phyloP scores from a whole-genome alignment of 202 grass and related monocot species.

The Musa balbisiana region DNA sequence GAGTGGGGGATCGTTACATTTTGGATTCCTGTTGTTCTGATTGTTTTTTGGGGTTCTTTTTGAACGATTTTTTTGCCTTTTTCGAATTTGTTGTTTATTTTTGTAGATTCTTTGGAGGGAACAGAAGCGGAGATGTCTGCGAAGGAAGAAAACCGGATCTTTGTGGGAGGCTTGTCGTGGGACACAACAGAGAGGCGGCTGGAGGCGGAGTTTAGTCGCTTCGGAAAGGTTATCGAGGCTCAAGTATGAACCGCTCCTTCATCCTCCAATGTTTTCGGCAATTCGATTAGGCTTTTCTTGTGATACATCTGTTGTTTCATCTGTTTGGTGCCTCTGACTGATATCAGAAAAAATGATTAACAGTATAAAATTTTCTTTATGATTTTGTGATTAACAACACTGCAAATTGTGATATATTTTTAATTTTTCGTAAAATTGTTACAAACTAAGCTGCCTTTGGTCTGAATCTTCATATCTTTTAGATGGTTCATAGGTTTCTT shows the following conservation, averaged over 20 bases:
- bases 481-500: too few species aligned
- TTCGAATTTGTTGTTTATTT: background rate
- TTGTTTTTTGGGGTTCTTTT: too few species aligned
- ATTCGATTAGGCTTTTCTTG: background rate
- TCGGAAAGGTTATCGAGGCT: conserved; percentile 68
- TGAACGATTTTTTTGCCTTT: too few species aligned
- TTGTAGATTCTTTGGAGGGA: background rate
- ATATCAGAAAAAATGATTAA: background rate
- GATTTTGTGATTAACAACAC: too few species aligned
- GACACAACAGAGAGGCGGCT: conserved; percentile 59
- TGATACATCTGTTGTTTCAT: background rate
- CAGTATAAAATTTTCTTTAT: too few species aligned
- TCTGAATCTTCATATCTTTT: too few species aligned
- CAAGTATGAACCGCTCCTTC: conserved; percentile 33
- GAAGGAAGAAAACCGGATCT: conserved; percentile 72
- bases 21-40: too few species aligned
- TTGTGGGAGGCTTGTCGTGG: conserved; percentile 62
- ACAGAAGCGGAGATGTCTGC: conserved; percentile 27
- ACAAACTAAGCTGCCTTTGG: too few species aligned
- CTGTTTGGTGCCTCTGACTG: background rate
- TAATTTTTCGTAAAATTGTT: too few species aligned
- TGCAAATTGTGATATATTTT: too few species aligned
- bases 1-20: too few species aligned
- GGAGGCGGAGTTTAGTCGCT: conserved; percentile 49
- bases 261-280: background rate